phyloP scores from a whole-genome alignment of 805 yeast genomes.

The Yarrowia osloensis region DNA sequence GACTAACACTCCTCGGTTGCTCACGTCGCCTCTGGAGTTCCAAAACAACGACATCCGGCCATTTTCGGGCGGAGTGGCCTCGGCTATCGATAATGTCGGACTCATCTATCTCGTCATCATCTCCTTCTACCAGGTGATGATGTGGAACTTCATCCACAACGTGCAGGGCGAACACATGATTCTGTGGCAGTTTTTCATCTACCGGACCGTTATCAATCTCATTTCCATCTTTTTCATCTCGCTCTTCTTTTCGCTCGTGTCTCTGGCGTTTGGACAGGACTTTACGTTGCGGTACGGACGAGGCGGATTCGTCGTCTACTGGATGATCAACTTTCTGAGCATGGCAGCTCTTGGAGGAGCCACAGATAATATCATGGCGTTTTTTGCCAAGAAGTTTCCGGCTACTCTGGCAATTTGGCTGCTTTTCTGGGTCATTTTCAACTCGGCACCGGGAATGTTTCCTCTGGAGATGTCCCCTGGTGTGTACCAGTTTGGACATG shows the following conservation, averaged over 20 bases:
- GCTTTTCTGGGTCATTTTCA: slow-evolving; percentile 66
- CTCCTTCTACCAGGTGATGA: slow-evolving; percentile 66
- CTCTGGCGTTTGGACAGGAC: slow-evolving; percentile 68
- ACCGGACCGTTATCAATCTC: slow-evolving; percentile 4
- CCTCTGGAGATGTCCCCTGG: slow-evolving; percentile 60
- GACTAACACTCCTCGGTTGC: slow-evolving; percentile 34
- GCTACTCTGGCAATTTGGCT: slow-evolving; percentile 73
- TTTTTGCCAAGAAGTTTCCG: slow-evolving; percentile 58
- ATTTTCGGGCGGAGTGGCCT: slow-evolving; percentile 42
- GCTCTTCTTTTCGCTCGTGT: slow-evolving; percentile 58
- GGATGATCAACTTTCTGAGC: slow-evolving; percentile 68
- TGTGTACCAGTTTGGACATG: slow-evolving; percentile 68
- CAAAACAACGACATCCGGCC: slow-evolving; percentile 38
- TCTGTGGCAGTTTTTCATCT: slow-evolving; percentile 18
- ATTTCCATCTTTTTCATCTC: slow-evolving; percentile 50
- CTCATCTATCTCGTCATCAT: slow-evolving; percentile 69
- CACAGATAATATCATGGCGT: slow-evolving; percentile 62
- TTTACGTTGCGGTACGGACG: slow-evolving; percentile 60
- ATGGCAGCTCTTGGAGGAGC: slow-evolving; percentile 79
- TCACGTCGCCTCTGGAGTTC: slow-evolving; percentile 44
- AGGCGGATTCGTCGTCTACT: slow-evolving; percentile 71
- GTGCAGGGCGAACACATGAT: slow-evolving; percentile 1
- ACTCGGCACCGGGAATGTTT: slow-evolving; percentile 68
- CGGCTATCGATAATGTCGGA: slow-evolving; percentile 51
- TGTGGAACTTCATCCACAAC: slow-evolving; percentile 31